Evolutionary conservation across 441 rosid species (phyloP).

Genomic region (Raphanus hybrid): DNA sequence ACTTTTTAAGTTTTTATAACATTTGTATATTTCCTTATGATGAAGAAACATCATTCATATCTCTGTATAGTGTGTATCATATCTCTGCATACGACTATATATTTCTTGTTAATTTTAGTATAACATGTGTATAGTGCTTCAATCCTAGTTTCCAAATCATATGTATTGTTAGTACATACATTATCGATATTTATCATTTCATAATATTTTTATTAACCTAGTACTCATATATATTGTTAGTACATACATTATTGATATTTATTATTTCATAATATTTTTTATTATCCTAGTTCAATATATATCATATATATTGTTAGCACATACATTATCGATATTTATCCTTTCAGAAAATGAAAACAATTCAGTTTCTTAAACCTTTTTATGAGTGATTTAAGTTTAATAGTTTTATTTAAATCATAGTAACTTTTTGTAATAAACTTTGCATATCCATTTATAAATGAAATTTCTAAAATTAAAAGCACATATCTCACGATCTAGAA

Average conservation of each 20-base stretch:
- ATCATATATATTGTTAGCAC: not conserved
- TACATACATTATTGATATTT: not conserved
- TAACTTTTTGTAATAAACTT: too few relatives aligned
- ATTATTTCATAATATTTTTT: too few relatives aligned
- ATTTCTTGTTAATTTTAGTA: not conserved
- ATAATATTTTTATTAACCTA: not conserved
- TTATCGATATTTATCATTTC: not conserved
- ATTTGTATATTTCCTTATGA: not conserved
- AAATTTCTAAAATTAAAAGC: too few relatives aligned
- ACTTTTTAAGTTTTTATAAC: constrained; percentile 3
- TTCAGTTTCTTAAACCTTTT: not conserved
- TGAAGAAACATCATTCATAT: not conserved
- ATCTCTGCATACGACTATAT: not conserved
- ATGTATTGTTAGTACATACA: not conserved
- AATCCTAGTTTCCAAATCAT: not conserved
- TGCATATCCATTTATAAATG: too few relatives aligned
- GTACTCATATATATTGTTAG: not conserved
- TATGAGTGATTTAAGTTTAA: not conserved
- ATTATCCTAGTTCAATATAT: not conserved
- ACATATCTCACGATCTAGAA: too few relatives aligned
- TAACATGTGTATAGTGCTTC: not conserved
- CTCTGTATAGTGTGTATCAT: not conserved
- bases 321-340: not conserved
- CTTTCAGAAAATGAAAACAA: not conserved
- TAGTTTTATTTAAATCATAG: not conserved